Conservation (phyloP, 2,329 filamentous ascomycete genomes). For the Geoglossum cookeanum region DNA sequence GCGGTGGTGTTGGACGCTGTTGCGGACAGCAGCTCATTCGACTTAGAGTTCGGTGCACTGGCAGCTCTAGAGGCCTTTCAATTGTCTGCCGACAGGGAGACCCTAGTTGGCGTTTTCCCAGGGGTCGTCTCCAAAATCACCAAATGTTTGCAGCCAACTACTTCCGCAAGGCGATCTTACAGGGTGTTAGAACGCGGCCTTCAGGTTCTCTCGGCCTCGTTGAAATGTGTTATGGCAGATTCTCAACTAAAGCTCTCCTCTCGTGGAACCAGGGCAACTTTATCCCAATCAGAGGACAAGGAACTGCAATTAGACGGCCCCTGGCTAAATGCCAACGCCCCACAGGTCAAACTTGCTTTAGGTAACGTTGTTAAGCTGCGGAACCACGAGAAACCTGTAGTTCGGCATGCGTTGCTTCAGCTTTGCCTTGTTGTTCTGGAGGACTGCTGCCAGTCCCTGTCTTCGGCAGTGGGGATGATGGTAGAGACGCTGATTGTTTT, state of each 20-base stretch:
- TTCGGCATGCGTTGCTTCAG: conserved; percentile 45
- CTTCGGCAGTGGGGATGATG: conserved; percentile 48
- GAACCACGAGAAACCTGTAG: conserved; percentile 46
- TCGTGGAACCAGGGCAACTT: conserved; percentile 7
- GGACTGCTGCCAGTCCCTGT: conserved; percentile 55
- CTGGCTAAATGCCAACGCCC: conserved; percentile 66
- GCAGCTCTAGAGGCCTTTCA: conserved; percentile 43
- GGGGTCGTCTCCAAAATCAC: conserved; percentile 69
- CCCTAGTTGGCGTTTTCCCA: conserved; percentile 70
- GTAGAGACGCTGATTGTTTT: conserved; percentile 68
- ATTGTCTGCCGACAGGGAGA: conserved; percentile 46
- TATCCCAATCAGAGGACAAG: conserved; percentile 5
- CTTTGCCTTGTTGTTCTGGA: conserved; percentile 61
- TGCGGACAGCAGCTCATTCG: conserved; percentile 40
- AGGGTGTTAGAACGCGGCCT: conserved; percentile 46
- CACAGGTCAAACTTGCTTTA: conserved; percentile 69
- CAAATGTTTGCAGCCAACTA: conserved; percentile 52
- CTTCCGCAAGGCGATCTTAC: conserved; percentile 37
- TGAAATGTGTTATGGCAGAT: conserved; percentile 29
- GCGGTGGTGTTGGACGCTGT: conserved; percentile 61
- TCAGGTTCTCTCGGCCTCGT: conserved; percentile 31
- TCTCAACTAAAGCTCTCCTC: conserved; percentile 14
- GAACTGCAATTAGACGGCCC: conserved; percentile 16
- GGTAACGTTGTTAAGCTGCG: conserved; percentile 59
- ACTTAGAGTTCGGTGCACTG: conserved; percentile 54